Conservation (phyloP, 2,329 filamentous ascomycete species). For the Ceratocystis smalleyi region DNA sequence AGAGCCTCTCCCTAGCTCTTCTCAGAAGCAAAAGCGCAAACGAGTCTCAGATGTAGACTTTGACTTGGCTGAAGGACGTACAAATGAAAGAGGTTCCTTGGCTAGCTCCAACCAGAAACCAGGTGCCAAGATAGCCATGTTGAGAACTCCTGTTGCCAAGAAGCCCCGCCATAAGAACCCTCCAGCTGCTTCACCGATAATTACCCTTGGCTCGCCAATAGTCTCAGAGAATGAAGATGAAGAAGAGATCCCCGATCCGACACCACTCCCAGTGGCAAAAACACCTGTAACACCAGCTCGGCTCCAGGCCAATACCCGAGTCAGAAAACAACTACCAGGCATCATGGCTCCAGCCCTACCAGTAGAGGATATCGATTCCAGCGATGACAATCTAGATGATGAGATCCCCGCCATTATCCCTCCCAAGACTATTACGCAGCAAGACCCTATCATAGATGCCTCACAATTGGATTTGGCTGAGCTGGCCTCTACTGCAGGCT, state of each 20-base stretch:
- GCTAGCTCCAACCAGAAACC: not conserved
- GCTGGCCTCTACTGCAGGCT: not conserved
- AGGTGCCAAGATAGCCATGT: not conserved
- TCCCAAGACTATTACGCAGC: not conserved
- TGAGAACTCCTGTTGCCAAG: not conserved
- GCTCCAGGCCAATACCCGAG: not conserved
- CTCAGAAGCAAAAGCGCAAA: not conserved
- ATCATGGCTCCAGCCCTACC: not conserved
- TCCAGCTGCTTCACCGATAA: not conserved
- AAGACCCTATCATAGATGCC: not conserved
- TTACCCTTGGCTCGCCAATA: conserved; percentile 6
- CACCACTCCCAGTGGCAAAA: not conserved
- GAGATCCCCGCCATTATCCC: conserved; percentile 1
- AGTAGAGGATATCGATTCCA: conserved; percentile 15
- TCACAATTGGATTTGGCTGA: not conserved
- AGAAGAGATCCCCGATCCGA: not conserved
- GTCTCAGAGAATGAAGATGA: conserved; percentile 2
- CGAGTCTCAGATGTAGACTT: not conserved
- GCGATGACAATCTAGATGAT: conserved; percentile 14
- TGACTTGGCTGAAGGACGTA: not conserved
- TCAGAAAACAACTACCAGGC: not conserved
- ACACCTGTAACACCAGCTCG: not conserved
- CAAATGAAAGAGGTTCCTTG: not conserved
- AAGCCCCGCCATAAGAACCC: not conserved
- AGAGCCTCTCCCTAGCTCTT: not conserved